phyloP scores from a whole-genome alignment of 257 asterid genomes.

The Solanum medicagineum region DNA sequence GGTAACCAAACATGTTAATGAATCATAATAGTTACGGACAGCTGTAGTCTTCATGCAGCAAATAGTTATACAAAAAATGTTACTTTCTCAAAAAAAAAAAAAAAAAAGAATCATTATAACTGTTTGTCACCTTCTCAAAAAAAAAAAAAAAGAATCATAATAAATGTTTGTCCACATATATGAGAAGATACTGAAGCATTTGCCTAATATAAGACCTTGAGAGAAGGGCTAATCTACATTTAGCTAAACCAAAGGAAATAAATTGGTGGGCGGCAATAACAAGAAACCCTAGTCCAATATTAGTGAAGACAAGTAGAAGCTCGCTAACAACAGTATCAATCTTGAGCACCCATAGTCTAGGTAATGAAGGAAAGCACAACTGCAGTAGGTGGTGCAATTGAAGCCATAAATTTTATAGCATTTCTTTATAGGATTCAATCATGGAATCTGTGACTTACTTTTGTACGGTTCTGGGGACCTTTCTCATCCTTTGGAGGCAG shows the following conservation, averaged over 20 bases:
- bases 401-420: not conserved
- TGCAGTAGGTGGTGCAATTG: not conserved
- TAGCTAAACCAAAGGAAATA: not conserved
- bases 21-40: not conserved
- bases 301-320: not conserved
- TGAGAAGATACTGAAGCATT: not conserved
- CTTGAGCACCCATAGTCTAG: not conserved
- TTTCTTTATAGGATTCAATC: not conserved
- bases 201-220: not conserved
- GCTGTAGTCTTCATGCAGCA: too few species aligned
- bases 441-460: constrained; percentile 29
- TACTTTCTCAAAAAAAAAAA: too few species aligned
- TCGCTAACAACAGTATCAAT: not conserved
- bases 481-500: constrained; percentile 94
- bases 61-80: too few species aligned
- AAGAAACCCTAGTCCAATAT: not conserved
- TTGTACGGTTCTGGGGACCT: constrained; percentile 90
- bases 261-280: not conserved
- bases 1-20: not conserved
- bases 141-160: not conserved
- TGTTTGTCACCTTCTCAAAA: not conserved
- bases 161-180: not conserved
- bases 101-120: not conserved
- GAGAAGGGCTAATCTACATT: not conserved
- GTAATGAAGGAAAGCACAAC: not conserved